phyloP scores from a whole-genome alignment of 1,284 basidiomycete genomes.

The Heterobasidion annosum region DNA sequence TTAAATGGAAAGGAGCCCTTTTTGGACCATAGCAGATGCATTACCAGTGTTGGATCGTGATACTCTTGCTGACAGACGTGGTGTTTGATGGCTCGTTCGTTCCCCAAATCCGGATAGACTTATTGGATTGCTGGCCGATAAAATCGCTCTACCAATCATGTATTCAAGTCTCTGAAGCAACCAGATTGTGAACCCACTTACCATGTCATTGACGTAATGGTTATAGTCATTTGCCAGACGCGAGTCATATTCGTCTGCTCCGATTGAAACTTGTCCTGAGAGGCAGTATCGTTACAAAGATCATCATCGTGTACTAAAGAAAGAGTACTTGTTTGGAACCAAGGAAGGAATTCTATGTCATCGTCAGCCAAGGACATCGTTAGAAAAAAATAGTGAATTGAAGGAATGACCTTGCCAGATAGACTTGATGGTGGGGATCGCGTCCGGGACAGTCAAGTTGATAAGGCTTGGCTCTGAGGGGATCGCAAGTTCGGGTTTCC shows the following conservation, averaged over 20 bases:
- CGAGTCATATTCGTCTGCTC: slow-evolving; percentile 24
- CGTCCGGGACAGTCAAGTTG: slow-evolving; percentile 23
- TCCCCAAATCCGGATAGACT: slow-evolving; percentile 24
- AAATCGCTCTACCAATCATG: slow-evolving; percentile 11
- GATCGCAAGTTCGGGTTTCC: slow-evolving; percentile 29
- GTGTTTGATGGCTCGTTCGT: slow-evolving; percentile 23
- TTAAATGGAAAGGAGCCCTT: not conserved
- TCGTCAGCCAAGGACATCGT: slow-evolving; percentile 1
- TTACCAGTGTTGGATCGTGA: slow-evolving; percentile 29
- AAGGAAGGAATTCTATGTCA: slow-evolving; percentile 22
- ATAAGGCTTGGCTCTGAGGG: slow-evolving; percentile 20
- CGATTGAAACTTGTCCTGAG: slow-evolving; percentile 20
- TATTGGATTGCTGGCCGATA: slow-evolving; percentile 14
- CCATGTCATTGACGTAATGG: slow-evolving; percentile 24
- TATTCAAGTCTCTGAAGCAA: not conserved
- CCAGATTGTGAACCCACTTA: not conserved
- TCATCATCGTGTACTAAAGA: not conserved
- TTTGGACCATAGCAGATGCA: not conserved
- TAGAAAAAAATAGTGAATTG: not conserved
- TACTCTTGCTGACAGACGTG: slow-evolving; percentile 17
- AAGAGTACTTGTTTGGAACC: slow-evolving; percentile 19
- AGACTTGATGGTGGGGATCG: slow-evolving; percentile 20
- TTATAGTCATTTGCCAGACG: slow-evolving; percentile 24
- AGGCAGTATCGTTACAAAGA: not conserved
- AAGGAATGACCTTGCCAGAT: slow-evolving; percentile 17